Evolutionary conservation across 2,329 filamentous ascomycete species (phyloP).

Genomic region (Aspergillus chevalieri): DNA sequence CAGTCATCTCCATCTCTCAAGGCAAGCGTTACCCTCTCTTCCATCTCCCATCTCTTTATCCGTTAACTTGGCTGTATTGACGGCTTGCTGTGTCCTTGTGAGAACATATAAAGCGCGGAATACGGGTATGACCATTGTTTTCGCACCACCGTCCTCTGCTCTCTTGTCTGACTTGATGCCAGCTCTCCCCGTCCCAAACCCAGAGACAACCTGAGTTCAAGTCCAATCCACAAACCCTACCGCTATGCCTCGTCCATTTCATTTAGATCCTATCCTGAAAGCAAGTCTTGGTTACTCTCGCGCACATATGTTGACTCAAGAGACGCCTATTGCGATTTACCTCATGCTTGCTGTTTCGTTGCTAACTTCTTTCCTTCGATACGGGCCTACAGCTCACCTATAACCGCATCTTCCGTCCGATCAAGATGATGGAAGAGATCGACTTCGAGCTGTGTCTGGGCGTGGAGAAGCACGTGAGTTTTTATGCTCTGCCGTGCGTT

Average conservation of each 20-base stretch:
- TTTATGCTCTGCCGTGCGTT: too few species aligned
- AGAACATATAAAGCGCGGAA: too few species aligned
- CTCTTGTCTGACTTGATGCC: background rate
- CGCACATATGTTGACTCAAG: background rate
- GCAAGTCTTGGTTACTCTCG: background rate
- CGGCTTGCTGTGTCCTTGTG: too few species aligned
- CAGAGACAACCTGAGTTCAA: too few species aligned
- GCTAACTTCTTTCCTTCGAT: background rate
- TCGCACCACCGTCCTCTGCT: too few species aligned
- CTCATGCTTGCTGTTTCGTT: background rate
- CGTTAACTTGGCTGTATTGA: too few species aligned
- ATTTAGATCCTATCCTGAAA: background rate
- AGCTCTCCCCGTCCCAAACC: background rate
- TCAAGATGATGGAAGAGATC: slow-evolving; percentile 13
- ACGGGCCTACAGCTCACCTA: background rate
- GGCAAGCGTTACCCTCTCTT: too few species aligned
- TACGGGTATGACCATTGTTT: too few species aligned
- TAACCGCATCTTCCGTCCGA: background rate
- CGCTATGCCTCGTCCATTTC: background rate
- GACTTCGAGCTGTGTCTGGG: slow-evolving; percentile 16
- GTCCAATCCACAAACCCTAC: background rate
- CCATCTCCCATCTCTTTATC: too few species aligned
- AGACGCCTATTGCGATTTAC: background rate
- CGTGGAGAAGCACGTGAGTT: slow-evolving; percentile 11
- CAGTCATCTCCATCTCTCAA: too few species aligned